These are phyloP conservation scores for Rubia occidens DNA, from an alignment of 305 asterid species.

Conservation along the genomic window DNA sequence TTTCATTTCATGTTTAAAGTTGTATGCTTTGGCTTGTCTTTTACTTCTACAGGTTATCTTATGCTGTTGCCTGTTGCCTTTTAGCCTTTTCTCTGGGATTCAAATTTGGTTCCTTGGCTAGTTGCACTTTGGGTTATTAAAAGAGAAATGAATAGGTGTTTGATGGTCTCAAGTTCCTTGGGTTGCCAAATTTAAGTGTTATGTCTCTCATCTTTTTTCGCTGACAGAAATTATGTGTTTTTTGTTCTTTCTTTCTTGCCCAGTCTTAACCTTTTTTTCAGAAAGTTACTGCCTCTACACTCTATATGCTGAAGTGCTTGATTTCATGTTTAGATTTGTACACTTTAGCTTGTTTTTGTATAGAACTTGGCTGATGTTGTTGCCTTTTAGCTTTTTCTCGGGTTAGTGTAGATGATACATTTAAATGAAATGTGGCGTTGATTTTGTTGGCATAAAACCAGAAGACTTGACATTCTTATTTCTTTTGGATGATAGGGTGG, in stretches of 20 bases:
- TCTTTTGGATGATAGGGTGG: slow-evolving; percentile 34
- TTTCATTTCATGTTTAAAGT: background rate
- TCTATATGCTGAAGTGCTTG: background rate
- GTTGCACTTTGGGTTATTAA: no score
- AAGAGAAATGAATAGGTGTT: no score
- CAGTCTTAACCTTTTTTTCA: background rate
- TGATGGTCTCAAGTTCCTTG: no score
- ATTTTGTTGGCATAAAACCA: background rate
- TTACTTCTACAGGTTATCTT: background rate
- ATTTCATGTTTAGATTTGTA: background rate
- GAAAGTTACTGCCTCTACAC: background rate
- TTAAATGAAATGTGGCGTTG: background rate
- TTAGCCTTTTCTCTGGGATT: no score
- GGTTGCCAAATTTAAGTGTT: background rate
- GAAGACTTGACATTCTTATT: background rate
- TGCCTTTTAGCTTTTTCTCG: background rate
- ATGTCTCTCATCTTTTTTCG: background rate
- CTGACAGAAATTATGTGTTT: background rate
- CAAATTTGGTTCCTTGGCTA: no score
- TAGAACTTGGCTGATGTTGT: background rate
- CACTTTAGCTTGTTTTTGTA: no score
- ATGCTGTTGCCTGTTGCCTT: background rate
- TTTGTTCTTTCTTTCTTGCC: background rate
- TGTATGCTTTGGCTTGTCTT: background rate
- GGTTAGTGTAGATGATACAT: background rate